Percentiles rank a stretch among this genome's conserved stretches.
Evolutionary conservation across 441 rosid genomes (phyloP).

Genomic region (Manihot esculenta): DNA sequence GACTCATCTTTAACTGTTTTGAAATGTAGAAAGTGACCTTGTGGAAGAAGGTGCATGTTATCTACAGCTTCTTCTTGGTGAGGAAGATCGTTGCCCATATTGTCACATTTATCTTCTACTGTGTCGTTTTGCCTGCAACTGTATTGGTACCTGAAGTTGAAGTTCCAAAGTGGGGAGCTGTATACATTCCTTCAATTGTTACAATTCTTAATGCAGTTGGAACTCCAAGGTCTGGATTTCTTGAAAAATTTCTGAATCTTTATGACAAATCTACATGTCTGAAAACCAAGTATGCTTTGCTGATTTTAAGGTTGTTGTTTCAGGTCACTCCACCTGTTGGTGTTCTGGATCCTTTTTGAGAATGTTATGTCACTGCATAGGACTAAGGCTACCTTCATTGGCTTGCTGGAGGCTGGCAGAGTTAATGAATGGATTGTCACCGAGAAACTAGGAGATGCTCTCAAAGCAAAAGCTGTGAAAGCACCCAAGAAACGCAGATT

Average conservation of each 20-base stretch:
- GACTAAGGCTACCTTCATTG: constrained; percentile 88
- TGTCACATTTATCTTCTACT: constrained; percentile 79
- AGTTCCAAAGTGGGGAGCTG: constrained; percentile 91
- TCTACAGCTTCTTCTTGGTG: constrained; percentile 89
- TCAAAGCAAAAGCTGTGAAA: constrained; percentile 55
- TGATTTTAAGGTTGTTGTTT: not conserved
- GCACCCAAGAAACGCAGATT: constrained; percentile 57
- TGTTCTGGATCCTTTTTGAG: constrained; percentile 92
- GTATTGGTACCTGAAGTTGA: constrained; percentile 84
- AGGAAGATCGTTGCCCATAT: constrained; percentile 83
- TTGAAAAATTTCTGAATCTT: not conserved
- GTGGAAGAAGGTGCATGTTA: constrained; percentile 89
- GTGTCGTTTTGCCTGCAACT: constrained; percentile 80
- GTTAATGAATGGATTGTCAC: constrained; percentile 98
- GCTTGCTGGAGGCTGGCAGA: constrained; percentile 80
- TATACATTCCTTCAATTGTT: constrained; percentile 72
- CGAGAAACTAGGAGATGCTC: constrained; percentile 76
- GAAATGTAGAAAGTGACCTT: constrained; percentile 60
- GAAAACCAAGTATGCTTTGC: too few species aligned
- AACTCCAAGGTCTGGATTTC: constrained; percentile 67
- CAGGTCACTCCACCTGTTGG: constrained; percentile 78
- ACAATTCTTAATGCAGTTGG: constrained; percentile 84
- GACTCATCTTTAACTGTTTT: too few species aligned
- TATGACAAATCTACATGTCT: not conserved
- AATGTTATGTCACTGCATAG: constrained; percentile 94